Evolutionary conservation across 768 basidiomycete species (phyloP).

Genomic region (Pleurotus citrinopileatus): DNA sequence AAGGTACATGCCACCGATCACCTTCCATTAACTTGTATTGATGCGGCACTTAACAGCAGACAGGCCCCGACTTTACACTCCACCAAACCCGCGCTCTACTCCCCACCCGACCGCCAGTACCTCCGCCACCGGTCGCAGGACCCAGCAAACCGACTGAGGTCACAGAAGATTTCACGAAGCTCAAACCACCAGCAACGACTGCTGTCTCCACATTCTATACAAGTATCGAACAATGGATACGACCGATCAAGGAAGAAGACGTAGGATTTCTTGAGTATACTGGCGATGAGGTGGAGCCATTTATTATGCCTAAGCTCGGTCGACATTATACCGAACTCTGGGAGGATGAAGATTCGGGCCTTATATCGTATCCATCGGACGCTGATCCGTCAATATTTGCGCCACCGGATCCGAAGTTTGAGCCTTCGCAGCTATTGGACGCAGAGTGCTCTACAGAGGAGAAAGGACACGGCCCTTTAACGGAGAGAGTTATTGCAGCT

Average conservation of each 20-base stretch:
- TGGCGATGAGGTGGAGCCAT: slow-evolving; percentile 89
- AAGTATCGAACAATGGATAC: slow-evolving; percentile 86
- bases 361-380: slow-evolving; percentile 13
- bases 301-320: slow-evolving; percentile 80
- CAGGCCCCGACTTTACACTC: slow-evolving; percentile 61
- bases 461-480: slow-evolving; percentile 82
- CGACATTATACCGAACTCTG: slow-evolving; percentile 88
- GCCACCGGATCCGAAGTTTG: slow-evolving; percentile 68
- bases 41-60: slow-evolving; percentile 18
- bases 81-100: slow-evolving; percentile 50
- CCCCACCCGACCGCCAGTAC: slow-evolving; percentile 59
- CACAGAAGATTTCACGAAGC: slow-evolving; percentile 83
- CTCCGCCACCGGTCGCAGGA: slow-evolving; percentile 66
- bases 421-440: slow-evolving; percentile 79
- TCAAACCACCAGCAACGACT: slow-evolving; percentile 72
- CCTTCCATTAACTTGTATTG: slow-evolving; percentile 13
- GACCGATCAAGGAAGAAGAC: slow-evolving; percentile 91
- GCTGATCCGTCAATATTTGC: slow-evolving; percentile 21
- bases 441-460: slow-evolving; percentile 68
- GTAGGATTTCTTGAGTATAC: slow-evolving; percentile 89
- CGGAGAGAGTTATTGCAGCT: slow-evolving; percentile 79
- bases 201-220: slow-evolving; percentile 79
- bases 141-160: slow-evolving; percentile 84
- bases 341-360: slow-evolving; percentile 82
- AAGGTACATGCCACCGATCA: too few species aligned